Evolutionary conservation across 208 protist species (phyloP), one percentile per base, ranked within the genome.

Genomic region (Naegleria fowleri): DNA sequence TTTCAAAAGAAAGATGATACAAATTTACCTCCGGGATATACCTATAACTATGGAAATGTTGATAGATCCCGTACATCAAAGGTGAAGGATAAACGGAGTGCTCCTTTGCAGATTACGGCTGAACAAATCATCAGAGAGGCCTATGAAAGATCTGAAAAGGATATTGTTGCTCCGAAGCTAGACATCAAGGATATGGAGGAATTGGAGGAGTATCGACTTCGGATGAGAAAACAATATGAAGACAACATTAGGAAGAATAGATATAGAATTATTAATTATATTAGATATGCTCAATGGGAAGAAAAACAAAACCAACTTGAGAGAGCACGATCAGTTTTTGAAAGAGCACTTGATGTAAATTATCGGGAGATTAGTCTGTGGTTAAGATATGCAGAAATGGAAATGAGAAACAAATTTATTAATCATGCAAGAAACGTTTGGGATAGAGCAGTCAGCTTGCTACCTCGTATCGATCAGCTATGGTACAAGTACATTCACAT

Each of bases 311-410:
- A 95, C 16, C 98, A 99, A 92, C 97, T 98, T 90, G 95, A 93
- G 13, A 95, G 98, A 39, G 98, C 99, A 91, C 95, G 99, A 0
- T 97, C 94, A 33, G 94, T 99, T 22, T 97, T 98, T 92, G 98
- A 99, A 95, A 94, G 98, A 36, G 97, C 97, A 0, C 22, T 99
- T 0, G 93, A 96, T 39, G 93, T 96, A n/a, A 96, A 99, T 92
- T 96, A 97, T 52, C 93, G 94, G 25, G 96, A 98, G 91, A 58
- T 94, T 19, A 95, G 93, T 22, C 36, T 99, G 15, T 99, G 97
- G 97, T 93, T 99, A 19, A 96, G 98, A 83, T 99, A 99, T 93
- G 98, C 98, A 0, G 98, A 99, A 92, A 97, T 99, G 95, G 99
- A 99, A 94, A 99, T 98, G 96, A 90, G 94, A 85, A 93, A 98